Evolutionary conservation across 306 rosid genomes (phyloP).

Genomic region (Quercus robur): DNA sequence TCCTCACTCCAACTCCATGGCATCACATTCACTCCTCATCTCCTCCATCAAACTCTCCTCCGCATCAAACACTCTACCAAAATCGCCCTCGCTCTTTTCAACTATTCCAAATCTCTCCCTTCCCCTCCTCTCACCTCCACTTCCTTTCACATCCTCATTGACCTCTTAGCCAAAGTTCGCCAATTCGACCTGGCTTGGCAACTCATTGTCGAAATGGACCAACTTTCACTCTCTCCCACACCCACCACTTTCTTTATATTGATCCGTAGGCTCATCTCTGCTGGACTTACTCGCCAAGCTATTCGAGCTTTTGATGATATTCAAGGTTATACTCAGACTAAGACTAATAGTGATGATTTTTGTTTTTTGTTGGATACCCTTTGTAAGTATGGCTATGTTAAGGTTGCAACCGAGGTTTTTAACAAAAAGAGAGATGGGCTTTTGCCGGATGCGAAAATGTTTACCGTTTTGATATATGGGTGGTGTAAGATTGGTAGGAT

Average conservation of each 20-base stretch:
- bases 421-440: constrained; percentile 46
- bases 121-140: constrained; percentile 40
- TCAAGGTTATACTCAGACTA: constrained; percentile 30
- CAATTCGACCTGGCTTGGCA: constrained; percentile 88
- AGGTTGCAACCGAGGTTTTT: constrained; percentile 61
- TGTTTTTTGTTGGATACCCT: constrained; percentile 63
- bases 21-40: constrained; percentile 53
- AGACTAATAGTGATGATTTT: constrained; percentile 37
- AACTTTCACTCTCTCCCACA: constrained; percentile 25
- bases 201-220: constrained; percentile 70
- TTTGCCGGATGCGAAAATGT: constrained; percentile 44
- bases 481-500: constrained; percentile 78
- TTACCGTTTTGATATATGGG: constrained; percentile 72
- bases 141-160: constrained; percentile 59
- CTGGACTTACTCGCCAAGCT: constrained; percentile 85
- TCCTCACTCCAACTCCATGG: constrained; percentile 78
- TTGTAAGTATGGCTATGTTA: constrained; percentile 73
- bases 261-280: constrained; percentile 63
- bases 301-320: constrained; percentile 70
- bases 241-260: constrained; percentile 50
- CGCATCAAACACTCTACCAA: constrained; percentile 69
- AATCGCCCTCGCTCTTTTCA: constrained; percentile 74
- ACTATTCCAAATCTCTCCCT: constrained; percentile 63
- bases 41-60: constrained; percentile 62
- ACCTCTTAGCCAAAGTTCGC: constrained; percentile 65